phyloP scores from a whole-genome alignment of 2,329 filamentous ascomycete species.

The Exophiala viscosa region DNA sequence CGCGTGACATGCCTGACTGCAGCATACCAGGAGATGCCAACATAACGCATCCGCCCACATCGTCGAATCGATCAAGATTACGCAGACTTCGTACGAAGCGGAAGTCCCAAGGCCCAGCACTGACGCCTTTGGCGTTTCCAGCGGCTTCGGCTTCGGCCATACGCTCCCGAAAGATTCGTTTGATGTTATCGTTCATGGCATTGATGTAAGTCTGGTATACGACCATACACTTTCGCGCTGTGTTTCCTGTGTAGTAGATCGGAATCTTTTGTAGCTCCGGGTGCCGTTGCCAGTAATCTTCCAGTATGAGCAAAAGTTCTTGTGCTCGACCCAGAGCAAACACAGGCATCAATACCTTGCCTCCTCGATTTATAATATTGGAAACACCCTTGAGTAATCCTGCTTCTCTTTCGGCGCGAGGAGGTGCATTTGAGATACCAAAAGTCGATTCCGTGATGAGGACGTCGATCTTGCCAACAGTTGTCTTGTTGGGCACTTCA shows the following conservation, averaged over 20 bases:
- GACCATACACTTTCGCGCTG: conserved; percentile 95
- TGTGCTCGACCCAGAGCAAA: conserved; percentile 93
- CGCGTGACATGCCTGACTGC: conserved; percentile 89
- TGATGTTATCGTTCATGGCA: conserved; percentile 99
- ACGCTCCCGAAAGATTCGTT: conserved; percentile 84
- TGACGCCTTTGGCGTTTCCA: conserved; percentile 67
- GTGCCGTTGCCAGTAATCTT: conserved; percentile 95
- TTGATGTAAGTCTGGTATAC: conserved; percentile 98
- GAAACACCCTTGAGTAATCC: conserved; percentile 96
- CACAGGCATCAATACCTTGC: conserved; percentile 88
- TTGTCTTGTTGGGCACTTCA: conserved; percentile 67
- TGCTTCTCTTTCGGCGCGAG: conserved; percentile 83
- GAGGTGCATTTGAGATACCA: conserved; percentile 89
- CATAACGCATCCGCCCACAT: conserved; percentile 94
- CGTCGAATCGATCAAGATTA: conserved; percentile 90
- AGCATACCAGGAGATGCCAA: conserved; percentile 97
- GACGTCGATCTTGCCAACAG: conserved; percentile 81
- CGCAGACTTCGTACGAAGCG: conserved; percentile 89
- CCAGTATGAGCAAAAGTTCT: conserved; percentile 87
- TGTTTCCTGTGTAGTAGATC: conserved; percentile 95
- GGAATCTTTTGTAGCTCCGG: conserved; percentile 82
- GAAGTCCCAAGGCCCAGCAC: conserved; percentile 85
- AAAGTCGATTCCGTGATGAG: conserved; percentile 98
- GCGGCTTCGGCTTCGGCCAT: conserved; percentile 86
- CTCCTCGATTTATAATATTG: conserved; percentile 81